Evolutionary conservation across 441 rosid genomes (phyloP).

Genomic region (Bruguiera hainesii): DNA sequence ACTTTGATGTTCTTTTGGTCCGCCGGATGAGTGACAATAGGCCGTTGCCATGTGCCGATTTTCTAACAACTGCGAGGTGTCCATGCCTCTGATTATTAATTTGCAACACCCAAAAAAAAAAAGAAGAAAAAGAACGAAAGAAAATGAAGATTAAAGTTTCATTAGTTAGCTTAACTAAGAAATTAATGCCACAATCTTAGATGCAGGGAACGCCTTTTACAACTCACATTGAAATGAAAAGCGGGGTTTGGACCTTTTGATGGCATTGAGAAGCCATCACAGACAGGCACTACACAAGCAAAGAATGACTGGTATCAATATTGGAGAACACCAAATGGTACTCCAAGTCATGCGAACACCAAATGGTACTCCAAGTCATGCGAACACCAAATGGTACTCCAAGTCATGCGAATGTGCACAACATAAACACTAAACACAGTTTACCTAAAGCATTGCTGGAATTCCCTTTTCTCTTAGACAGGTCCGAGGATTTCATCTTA

Average conservation of each 20-base stretch:
- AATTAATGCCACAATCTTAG: no score
- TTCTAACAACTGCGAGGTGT: constrained; percentile 26
- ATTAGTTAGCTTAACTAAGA: no score
- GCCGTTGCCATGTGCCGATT: constrained; percentile 24
- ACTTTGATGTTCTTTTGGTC: constrained; percentile 29
- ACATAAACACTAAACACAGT: no score
- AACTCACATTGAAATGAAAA: constrained; percentile 60
- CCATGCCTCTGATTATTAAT: constrained; percentile 22
- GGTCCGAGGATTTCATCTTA: constrained; percentile 11
- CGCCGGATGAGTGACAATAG: constrained; percentile 42
- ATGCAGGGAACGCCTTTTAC: no score
- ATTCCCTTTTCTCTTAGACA: constrained; percentile 13
- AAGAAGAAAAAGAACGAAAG: neutral
- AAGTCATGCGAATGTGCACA: no score
- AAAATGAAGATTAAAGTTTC: no score
- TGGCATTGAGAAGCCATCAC: constrained; percentile 32
- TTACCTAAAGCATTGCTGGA: no score
- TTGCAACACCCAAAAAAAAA: constrained; percentile 25
- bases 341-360: no score
- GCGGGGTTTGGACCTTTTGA: constrained; percentile 36
- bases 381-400: no score
- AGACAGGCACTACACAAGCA: constrained; percentile 30
- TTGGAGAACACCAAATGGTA: no score
- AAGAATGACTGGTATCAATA: neutral
- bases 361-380: no score